A percentile compares a stretch with the other conserved stretches of the same genome.
phyloP scores from a whole-genome alignment of 768 basidiomycete species.

The Tylopilus balloui region DNA sequence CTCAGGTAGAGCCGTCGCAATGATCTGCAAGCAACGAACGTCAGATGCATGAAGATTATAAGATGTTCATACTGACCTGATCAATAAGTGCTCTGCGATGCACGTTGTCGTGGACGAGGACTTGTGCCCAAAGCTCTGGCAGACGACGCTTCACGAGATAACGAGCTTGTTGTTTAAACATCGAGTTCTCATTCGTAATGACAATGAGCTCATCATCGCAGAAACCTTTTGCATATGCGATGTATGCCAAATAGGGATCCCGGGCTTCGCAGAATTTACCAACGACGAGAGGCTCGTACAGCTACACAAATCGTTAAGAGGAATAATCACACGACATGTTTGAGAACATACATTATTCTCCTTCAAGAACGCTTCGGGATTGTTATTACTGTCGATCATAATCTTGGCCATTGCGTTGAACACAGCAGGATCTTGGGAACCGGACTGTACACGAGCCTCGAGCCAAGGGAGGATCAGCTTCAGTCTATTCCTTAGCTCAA shows the following conservation, averaged over 20 bases:
- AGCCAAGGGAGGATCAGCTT: slow-evolving; percentile 98
- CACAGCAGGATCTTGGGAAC: slow-evolving; percentile 87
- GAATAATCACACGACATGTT: neutral
- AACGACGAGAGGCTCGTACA: slow-evolving; percentile 95
- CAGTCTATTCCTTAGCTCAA: slow-evolving; percentile 91
- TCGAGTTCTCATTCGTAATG: slow-evolving; percentile 98
- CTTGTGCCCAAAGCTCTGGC: slow-evolving; percentile 94
- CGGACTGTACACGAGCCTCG: slow-evolving; percentile 88
- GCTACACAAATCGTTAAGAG: slow-evolving; percentile 37
- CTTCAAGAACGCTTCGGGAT: slow-evolving; percentile 96
- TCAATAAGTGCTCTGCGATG: slow-evolving; percentile 93
- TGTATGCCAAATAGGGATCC: slow-evolving; percentile 97
- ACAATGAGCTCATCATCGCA: slow-evolving; percentile 96
- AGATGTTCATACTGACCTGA: slow-evolving; percentile 49
- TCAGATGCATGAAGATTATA: neutral
- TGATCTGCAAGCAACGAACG: slow-evolving; percentile 48
- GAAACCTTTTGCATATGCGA: slow-evolving; percentile 98
- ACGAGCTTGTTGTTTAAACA: slow-evolving; percentile 99
- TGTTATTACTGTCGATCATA: slow-evolving; percentile 97
- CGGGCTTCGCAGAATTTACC: slow-evolving; percentile 99
- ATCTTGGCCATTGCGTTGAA: slow-evolving; percentile 99
- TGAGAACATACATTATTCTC: slow-evolving; percentile 83
- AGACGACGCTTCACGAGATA: slow-evolving; percentile 96
- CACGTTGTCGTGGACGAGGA: slow-evolving; percentile 82
- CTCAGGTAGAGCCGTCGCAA: slow-evolving; percentile 93